Evolutionary conservation across 768 basidiomycete species (phyloP).

Genomic region (Chalciporus sphaerocephalus): DNA sequence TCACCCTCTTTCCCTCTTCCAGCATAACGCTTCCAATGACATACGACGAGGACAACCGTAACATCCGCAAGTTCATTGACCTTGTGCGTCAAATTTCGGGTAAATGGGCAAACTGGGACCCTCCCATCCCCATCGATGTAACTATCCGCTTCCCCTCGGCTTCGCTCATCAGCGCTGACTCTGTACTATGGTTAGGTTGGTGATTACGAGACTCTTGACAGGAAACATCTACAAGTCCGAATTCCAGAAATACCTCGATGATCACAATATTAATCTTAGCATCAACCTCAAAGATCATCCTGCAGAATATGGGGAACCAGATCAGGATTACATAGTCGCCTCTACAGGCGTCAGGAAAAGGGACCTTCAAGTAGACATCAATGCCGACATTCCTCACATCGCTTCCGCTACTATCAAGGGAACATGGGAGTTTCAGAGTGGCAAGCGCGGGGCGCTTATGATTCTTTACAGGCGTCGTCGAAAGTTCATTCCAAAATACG

Average conservation of each 20-base stretch:
- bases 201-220: conserved; percentile 27
- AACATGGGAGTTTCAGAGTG: conserved; percentile 23
- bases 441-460: conserved; percentile 27
- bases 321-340: conserved; percentile 17
- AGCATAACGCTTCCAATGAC: background rate
- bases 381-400: conserved; percentile 8
- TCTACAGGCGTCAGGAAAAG: conserved; percentile 17
- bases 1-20: background rate
- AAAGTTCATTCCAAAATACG: conserved; percentile 10
- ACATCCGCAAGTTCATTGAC: conserved; percentile 28
- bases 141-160: conserved; percentile 1
- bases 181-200: conserved; percentile 20
- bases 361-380: conserved; percentile 11
- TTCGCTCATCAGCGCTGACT: background rate
- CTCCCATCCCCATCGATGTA: conserved; percentile 26
- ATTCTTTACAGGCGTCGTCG: conserved; percentile 26
- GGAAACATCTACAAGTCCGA: conserved; percentile 27
- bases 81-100: conserved; percentile 24
- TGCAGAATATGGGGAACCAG: conserved; percentile 4
- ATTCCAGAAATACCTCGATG: conserved; percentile 4
- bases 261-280: background rate
- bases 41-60: conserved; percentile 4
- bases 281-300: conserved; percentile 2
- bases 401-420: conserved; percentile 27
- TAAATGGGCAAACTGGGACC: conserved; percentile 33